Evolutionary conservation across 331 rosid species (phyloP).

Genomic region (Malus hybrid): DNA sequence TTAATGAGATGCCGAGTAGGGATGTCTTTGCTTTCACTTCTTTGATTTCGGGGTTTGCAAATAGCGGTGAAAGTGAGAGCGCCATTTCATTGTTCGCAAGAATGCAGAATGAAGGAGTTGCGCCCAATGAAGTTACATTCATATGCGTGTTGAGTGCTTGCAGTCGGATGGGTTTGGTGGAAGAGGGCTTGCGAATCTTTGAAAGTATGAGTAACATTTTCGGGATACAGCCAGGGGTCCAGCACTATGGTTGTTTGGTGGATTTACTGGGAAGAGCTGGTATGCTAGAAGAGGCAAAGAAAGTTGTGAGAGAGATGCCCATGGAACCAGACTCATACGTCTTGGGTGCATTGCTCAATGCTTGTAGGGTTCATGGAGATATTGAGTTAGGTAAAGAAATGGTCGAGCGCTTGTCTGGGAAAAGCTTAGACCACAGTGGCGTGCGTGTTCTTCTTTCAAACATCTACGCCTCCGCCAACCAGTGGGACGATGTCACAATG

Average conservation of each 20-base stretch:
- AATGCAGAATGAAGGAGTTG: slow-evolving; percentile 34
- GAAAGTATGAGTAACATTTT: slow-evolving; percentile 23
- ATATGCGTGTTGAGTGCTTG: slow-evolving; percentile 46
- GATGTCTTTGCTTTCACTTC: slow-evolving; percentile 44
- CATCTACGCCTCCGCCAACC: slow-evolving; percentile 35
- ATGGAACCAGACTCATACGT: slow-evolving; percentile 41
- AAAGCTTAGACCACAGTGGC: slow-evolving; percentile 40
- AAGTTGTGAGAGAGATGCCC: slow-evolving; percentile 34
- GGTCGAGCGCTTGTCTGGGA: slow-evolving; percentile 21
- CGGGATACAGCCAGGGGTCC: slow-evolving; percentile 29
- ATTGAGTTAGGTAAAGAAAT: slow-evolving; percentile 33
- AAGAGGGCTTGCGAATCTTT: slow-evolving; percentile 33
- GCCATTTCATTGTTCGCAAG: slow-evolving; percentile 28
- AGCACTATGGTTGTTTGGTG: slow-evolving; percentile 49
- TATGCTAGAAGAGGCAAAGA: slow-evolving; percentile 41
- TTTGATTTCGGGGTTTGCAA: slow-evolving; percentile 41
- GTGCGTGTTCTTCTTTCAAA: slow-evolving; percentile 41
- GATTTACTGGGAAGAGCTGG: slow-evolving; percentile 49
- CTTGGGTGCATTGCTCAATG: slow-evolving; percentile 45
- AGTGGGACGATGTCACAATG: slow-evolving; percentile 35
- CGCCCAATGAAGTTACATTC: slow-evolving; percentile 45
- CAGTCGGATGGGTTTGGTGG: slow-evolving; percentile 39
- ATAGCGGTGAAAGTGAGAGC: slow-evolving; percentile 27
- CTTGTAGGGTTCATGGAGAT: slow-evolving; percentile 40
- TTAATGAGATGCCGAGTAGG: slow-evolving; percentile 26